Evolutionary conservation across 106 monocot species (phyloP).

Genomic region (Dioscorea zingiberensis): DNA sequence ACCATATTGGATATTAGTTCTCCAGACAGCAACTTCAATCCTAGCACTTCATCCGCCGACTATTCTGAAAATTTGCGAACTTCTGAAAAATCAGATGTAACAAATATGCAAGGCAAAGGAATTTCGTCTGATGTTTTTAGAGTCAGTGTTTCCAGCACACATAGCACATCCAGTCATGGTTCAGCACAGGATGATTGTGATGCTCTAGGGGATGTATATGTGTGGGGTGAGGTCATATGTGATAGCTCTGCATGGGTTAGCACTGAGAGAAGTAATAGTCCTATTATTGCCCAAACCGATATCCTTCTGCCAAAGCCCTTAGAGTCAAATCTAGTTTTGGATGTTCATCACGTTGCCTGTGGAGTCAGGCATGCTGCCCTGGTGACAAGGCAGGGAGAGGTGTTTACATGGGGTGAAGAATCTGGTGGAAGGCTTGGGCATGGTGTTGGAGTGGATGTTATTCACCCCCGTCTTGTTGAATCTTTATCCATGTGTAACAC

Average conservation of each 20-base stretch:
- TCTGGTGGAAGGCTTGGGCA: constrained; percentile 88
- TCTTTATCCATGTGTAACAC: constrained; percentile 46
- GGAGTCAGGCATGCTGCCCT: constrained; percentile 87
- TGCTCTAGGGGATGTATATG: constrained; percentile 62
- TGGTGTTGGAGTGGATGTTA: constrained; percentile 53
- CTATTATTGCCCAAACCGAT: constrained; percentile 42
- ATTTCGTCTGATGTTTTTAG: constrained; percentile 59
- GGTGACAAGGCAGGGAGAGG: constrained; percentile 73
- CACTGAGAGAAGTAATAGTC: constrained; percentile 25
- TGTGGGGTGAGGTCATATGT: constrained; percentile 81
- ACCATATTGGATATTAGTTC: constrained; percentile 37
- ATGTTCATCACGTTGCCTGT: constrained; percentile 72
- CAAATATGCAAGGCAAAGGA: constrained; percentile 65
- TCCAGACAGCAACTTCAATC: constrained; percentile 32
- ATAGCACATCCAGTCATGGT: constrained; percentile 83
- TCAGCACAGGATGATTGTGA: constrained; percentile 80
- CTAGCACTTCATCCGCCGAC: constrained; percentile 11
- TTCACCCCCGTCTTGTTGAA: constrained; percentile 78
- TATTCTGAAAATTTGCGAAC: constrained; percentile 19
- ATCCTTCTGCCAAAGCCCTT: constrained; percentile 72
- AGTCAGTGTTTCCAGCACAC: constrained; percentile 82
- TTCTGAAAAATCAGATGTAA: constrained; percentile 58
- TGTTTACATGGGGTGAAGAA: constrained; percentile 98
- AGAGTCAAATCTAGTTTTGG: constrained; percentile 85
- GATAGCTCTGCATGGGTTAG: constrained; percentile 31